Percentiles rank a stretch among this genome's conserved stretches.
These are phyloP conservation scores for Phytophthora boehmeriae DNA, from an alignment of 352 stramenopile species.

Conservation along the genomic window DNA sequence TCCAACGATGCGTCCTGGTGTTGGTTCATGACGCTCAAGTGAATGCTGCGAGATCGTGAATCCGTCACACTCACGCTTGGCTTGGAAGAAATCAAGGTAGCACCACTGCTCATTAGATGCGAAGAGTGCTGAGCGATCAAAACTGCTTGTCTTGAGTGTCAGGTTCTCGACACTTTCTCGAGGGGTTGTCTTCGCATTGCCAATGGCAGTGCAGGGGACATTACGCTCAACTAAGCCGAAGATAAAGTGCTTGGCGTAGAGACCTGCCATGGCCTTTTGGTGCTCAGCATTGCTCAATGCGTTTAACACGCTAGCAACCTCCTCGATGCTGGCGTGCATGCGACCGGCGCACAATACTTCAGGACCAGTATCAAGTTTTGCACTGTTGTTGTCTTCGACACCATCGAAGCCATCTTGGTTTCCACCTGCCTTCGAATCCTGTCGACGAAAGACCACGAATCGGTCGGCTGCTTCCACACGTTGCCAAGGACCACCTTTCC, in stretches of 20 bases:
- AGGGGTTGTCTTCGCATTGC: not conserved
- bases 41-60: constrained; percentile 38
- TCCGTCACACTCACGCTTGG: constrained; percentile 11
- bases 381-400: not conserved
- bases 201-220: not conserved
- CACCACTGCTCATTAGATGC: constrained; percentile 38
- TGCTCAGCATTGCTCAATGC: constrained; percentile 25
- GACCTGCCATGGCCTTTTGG: constrained; percentile 28
- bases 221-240: constrained; percentile 27
- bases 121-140: constrained; percentile 26
- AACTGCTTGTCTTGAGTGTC: constrained; percentile 33
- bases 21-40: not conserved
- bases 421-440: not conserved
- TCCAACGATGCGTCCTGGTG: constrained; percentile 5
- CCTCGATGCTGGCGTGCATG: constrained; percentile 27
- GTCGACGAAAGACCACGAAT: constrained; percentile 19
- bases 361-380: not conserved
- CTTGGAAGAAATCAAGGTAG: constrained; percentile 33
- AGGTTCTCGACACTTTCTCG: constrained; percentile 8
- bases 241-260: constrained; percentile 33
- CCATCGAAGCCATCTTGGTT: not conserved
- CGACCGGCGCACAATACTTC: constrained; percentile 32
- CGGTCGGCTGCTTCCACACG: constrained; percentile 17
- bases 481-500: constrained; percentile 20
- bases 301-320: constrained; percentile 22